phyloP scores from a whole-genome alignment of 2,329 filamentous ascomycete genomes.

The Pyricularia pennisetigena region DNA sequence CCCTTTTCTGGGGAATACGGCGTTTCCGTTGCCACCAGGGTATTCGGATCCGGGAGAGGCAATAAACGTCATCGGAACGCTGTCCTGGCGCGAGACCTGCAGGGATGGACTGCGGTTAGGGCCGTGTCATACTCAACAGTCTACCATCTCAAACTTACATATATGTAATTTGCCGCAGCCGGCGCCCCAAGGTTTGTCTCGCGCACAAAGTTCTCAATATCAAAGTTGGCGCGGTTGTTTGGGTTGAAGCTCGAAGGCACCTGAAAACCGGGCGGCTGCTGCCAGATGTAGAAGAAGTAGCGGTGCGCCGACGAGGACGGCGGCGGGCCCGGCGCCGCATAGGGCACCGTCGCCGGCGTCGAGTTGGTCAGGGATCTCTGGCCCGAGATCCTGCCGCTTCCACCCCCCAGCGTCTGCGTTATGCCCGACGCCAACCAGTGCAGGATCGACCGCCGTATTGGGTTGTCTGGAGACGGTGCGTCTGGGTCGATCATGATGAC shows the following conservation, averaged over 20 bases:
- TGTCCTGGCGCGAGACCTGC: conserved; percentile 1
- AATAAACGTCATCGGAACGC: conserved; percentile 6
- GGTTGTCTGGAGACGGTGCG: conserved; percentile 7
- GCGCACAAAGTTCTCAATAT: conserved; percentile 5
- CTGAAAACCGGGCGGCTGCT: conserved; percentile 6
- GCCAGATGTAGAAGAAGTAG: conserved; percentile 8
- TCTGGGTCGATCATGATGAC: conserved; percentile 8
- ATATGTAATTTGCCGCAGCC: conserved; percentile 7
- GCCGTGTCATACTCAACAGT: too few relatives aligned
- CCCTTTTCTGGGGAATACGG: conserved; percentile 5
- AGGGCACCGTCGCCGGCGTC: conserved; percentile 4
- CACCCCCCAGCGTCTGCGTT: background rate
- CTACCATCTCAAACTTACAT: too few relatives aligned
- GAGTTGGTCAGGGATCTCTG: conserved; percentile 3
- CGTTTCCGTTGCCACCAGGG: conserved; percentile 7
- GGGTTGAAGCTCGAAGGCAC: conserved; percentile 3
- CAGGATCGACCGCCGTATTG: conserved; percentile 7
- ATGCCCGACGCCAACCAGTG: conserved; percentile 8
- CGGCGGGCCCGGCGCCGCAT: conserved; percentile 2
- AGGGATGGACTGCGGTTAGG: background rate
- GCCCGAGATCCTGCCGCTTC: background rate
- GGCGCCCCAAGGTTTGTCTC: conserved; percentile 5
- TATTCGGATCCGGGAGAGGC: conserved; percentile 3
- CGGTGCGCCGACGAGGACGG: conserved; percentile 7
- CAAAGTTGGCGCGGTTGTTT: conserved; percentile 5